These are phyloP conservation scores for Pogostemon cablin DNA, from an alignment of 257 asterid species.

Conservation along the genomic window DNA sequence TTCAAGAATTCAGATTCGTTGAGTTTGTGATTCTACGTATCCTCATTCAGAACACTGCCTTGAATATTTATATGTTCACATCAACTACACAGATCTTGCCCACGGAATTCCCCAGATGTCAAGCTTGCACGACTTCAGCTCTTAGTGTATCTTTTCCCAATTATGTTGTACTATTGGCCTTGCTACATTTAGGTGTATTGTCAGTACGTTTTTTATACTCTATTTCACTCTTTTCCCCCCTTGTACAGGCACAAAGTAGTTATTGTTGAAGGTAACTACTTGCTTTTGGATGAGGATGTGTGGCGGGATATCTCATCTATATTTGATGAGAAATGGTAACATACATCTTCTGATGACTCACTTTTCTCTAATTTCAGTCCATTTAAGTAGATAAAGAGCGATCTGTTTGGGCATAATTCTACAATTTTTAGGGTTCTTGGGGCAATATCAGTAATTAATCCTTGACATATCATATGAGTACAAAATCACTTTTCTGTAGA, in stretches of 20 bases:
- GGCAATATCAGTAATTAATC: not conserved
- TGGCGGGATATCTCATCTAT: slow-evolving; percentile 80
- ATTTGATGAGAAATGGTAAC: slow-evolving; percentile 93
- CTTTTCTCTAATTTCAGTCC: slow-evolving; percentile 21
- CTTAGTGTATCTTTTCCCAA: not conserved
- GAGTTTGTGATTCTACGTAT: not conserved
- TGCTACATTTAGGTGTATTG: not conserved
- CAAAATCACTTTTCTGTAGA: not conserved
- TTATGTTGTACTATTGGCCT: not conserved
- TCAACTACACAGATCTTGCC: not conserved
- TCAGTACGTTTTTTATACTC: slow-evolving; percentile 5
- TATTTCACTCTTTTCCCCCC: not conserved
- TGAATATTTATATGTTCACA: not conserved
- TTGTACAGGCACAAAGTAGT: slow-evolving; percentile 83
- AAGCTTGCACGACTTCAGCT: not conserved
- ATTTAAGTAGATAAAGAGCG: not conserved
- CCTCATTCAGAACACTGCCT: not conserved
- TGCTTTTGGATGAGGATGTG: slow-evolving; percentile 69
- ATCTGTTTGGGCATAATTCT: not conserved
- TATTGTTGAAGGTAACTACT: slow-evolving; percentile 91
- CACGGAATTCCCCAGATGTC: not conserved
- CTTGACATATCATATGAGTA: not conserved
- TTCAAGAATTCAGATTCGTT: not conserved
- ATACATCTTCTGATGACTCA: slow-evolving; percentile 17
- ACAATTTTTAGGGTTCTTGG: not conserved